Evolutionary conservation across 2,329 filamentous ascomycete species (phyloP), one percentile per base, ranked within the genome.

Genomic region (Mariannaea sp.): DNA sequence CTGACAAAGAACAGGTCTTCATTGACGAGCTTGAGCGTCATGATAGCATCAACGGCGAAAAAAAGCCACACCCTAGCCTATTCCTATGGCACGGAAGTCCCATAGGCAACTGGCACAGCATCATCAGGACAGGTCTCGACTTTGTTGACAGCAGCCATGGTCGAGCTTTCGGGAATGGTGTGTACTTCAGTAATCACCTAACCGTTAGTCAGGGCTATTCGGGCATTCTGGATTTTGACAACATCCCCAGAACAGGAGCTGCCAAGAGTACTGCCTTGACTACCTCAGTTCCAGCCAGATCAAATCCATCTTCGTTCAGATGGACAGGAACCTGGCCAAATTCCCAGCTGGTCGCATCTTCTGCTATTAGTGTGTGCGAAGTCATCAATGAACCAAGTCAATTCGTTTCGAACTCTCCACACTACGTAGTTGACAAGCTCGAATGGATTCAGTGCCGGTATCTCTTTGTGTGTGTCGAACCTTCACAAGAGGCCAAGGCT

Each of bases 391-490:
- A 79, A 0, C 85, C 90, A 0, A 44, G 69, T 0, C 65, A 86
- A 38, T 96, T 89, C 64, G 70, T 79, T 5, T 80, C 75, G 56
- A 62, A 7, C 0, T 58, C 0, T 0, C 87, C 87, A 0, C 84
- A 86, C 71, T 85, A 89, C 40, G 92, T 96, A 7, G 85, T 96
- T 1, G 69, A 81, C 20, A 77, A 91, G 38, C 74, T 88, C 8
- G 87, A 95, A 65, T 97, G 92, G 92, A 92, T 96, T 54, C 91
- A 95, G 66, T 92, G 90, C 20, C 83, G 92, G 36, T 96, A 95
- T 70, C 78, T 97, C 2, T 89, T 96, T 60, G 83, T 77, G 16
- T 46, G 60, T 12, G 62, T 67, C 3, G 12, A 53, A 1, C 58
- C 63, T n/a, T 51, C 46, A 1, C 1, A 10, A 1, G 33, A 50